Evolutionary conservation across 2,329 filamentous ascomycete species (phyloP).

Genomic region (Botrytis tulipae): DNA sequence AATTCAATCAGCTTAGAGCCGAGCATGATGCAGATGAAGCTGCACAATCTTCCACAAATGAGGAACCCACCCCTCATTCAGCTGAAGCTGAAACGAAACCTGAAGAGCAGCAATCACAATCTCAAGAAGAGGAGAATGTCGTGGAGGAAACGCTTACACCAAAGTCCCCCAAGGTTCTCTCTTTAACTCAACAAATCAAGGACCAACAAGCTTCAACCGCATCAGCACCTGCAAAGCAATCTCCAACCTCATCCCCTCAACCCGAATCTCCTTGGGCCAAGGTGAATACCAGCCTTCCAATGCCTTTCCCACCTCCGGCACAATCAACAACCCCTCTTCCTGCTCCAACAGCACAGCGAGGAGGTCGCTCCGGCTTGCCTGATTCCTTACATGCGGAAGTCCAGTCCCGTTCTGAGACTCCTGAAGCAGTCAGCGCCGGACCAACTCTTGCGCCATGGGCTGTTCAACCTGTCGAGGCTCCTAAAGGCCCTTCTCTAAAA

Average conservation of each 20-base stretch:
- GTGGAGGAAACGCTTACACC: slow-evolving; percentile 27
- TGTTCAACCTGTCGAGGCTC: slow-evolving; percentile 71
- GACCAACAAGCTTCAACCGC: slow-evolving; percentile 52
- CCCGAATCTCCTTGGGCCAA: slow-evolving; percentile 56
- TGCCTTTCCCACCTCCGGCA: slow-evolving; percentile 66
- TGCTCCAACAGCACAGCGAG: slow-evolving; percentile 83
- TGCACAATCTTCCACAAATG: slow-evolving; percentile 32
- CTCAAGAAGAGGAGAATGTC: slow-evolving; percentile 9
- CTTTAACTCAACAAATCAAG: slow-evolving; percentile 73
- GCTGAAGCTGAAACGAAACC: slow-evolving; percentile 28
- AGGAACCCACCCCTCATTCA: slow-evolving; percentile 33
- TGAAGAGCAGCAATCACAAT: slow-evolving; percentile 26
- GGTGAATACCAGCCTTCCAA: slow-evolving; percentile 66
- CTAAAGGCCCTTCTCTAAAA: slow-evolving; percentile 87
- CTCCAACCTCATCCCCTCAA: slow-evolving; percentile 46
- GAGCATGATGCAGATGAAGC: slow-evolving; percentile 60
- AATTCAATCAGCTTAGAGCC: slow-evolving; percentile 79
- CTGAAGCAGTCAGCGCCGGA: slow-evolving; percentile 49
- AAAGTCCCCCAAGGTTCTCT: slow-evolving; percentile 54
- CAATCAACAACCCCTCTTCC: slow-evolving; percentile 79
- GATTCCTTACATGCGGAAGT: slow-evolving; percentile 64
- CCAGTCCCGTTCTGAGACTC: slow-evolving; percentile 76
- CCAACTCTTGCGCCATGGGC: slow-evolving; percentile 93
- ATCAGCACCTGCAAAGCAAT: slow-evolving; percentile 55
- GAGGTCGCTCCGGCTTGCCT: slow-evolving; percentile 78